Evolutionary conservation across 139 green algal species (phyloP), one percentile per base, ranked within the genome.

Genomic region (Coelastrella sp.): DNA sequence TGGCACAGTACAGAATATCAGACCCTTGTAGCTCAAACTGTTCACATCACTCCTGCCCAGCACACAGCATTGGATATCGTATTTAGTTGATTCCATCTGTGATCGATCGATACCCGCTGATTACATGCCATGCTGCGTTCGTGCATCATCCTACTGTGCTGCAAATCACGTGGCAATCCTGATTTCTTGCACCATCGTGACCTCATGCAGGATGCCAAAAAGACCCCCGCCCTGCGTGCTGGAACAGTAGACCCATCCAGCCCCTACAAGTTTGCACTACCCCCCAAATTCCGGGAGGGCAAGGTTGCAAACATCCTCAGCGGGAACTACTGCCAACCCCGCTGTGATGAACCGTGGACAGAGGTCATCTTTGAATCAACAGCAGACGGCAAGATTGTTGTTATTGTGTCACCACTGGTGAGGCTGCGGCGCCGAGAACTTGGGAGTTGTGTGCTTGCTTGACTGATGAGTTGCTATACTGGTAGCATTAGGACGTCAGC

Each of bases 371-470:
- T 95, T 91, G 88, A 93, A 60, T 86, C 73, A 22, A 13, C 19
- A 10, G 64, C 10, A 14, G 85, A 90, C 1, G 85, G 85, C 56
- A 80, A 68, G 10, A 80, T 90, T 4, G 73, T 68, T 89, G 86
- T 98, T 20, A 91, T 98, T 3, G 97, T 97, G 20, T 93, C 94
- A 2, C 95, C 96, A 0, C 91, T 98, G 75, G 92, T 83, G 22
- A 83, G 54, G n/a, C 54, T 22, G 14, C 68, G 8, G 68, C 14
- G 61, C n/a, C n/a, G n/a, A n/a, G n/a, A n/a, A n/a, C n/a, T n/a
- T n/a, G n/a, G n/a, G n/a, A n/a, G n/a, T n/a, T n/a, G n/a, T n/a
- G n/a, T n/a, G n/a, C n/a, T n/a, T n/a, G n/a, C n/a, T n/a, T n/a
- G n/a, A n/a, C n/a, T n/a, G n/a, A n/a, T n/a, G n/a, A n/a, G n/a